phyloP scores from a whole-genome alignment of 768 basidiomycete species.

The Mycena polygramma region DNA sequence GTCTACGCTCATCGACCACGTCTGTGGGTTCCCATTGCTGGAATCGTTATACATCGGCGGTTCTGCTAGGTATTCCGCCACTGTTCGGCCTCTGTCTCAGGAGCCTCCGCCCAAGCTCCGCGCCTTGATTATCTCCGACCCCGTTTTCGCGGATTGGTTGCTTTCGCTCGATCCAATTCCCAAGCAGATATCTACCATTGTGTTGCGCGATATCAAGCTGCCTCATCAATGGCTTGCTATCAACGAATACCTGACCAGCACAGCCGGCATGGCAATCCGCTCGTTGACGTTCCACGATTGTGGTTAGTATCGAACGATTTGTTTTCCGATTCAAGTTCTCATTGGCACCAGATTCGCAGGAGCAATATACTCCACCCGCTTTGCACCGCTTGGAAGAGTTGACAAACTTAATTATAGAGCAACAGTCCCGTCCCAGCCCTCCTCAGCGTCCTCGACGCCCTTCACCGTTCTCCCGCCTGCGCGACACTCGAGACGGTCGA shows the following conservation, averaged over 20 bases:
- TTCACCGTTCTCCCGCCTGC: neutral
- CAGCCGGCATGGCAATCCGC: neutral
- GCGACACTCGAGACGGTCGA: neutral
- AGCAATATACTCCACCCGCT: neutral
- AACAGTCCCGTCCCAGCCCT: neutral
- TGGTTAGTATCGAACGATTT: no score
- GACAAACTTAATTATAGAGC: neutral
- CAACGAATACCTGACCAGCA: conserved; percentile 4
- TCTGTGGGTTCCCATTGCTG: conserved; percentile 21
- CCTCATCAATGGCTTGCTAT: conserved; percentile 15
- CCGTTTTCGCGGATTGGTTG: conserved; percentile 15
- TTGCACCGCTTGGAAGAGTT: neutral
- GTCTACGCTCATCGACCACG: conserved; percentile 22
- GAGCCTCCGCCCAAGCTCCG: neutral
- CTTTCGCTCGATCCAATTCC: conserved; percentile 6
- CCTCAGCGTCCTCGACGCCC: neutral
- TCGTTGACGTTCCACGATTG: conserved; percentile 16
- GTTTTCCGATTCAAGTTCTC: no score
- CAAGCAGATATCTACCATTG: conserved; percentile 10
- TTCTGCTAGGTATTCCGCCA: conserved; percentile 14
- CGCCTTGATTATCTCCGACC: conserved; percentile 12
- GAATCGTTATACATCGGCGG: conserved; percentile 27
- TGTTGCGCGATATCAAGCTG: conserved; percentile 3
- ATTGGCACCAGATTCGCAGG: neutral
- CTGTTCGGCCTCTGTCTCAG: neutral